Base-by-base conservation (phyloP, 2,329 filamentous ascomycete genomes). In the Diaporthe nobilis region DNA sequence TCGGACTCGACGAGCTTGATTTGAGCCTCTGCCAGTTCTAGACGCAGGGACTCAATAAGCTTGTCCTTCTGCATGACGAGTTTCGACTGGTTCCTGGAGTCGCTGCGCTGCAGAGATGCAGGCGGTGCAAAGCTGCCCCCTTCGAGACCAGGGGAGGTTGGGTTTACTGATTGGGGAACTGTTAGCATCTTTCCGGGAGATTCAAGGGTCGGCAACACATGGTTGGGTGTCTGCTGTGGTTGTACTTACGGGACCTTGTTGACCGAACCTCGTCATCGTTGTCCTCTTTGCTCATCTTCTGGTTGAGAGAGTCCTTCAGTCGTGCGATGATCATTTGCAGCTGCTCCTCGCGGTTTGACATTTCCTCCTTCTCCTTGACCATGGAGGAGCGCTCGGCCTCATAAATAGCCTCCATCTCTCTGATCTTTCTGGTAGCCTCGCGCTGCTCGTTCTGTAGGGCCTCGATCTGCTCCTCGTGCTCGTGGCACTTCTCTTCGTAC, bases 1-100 rank as follows among this genome's bases (percentile, higher is more conserved):
- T 98, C 96, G 73, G 97, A 92, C 84, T 98, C 96, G 39, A 98
- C 94, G 37, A 98, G 89, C 85, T 98, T 98, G 85, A 98, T 97
- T 84, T 98, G 96, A 31, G 95, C 93, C 84, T 98, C 97, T 58
- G 97, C 96, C 67, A 99, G 90, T 83, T 99, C 97, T 37, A 98
- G 90, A 74, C 96, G 92, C 77, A 99, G 88, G 15, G 94, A 95
- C 83, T 98, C 96, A 80, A 99, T 98, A 76, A 98, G 88, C 85
- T 97, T 97, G 85, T 99, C 97, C 84, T 98, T 99, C 84, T 98
- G 96, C 80, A 97, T 89, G 70, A 98, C 90, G 71, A 98, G 88
- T 84, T 96, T 97, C 20, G 95, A 97, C 84, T 94, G 96, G 83
- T 94, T 97, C 78, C 94, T 91, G 47, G 95, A 98, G 80, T 97